Conservation (phyloP, 768 basidiomycete genomes). For the Paxillus rubicundulus region DNA sequence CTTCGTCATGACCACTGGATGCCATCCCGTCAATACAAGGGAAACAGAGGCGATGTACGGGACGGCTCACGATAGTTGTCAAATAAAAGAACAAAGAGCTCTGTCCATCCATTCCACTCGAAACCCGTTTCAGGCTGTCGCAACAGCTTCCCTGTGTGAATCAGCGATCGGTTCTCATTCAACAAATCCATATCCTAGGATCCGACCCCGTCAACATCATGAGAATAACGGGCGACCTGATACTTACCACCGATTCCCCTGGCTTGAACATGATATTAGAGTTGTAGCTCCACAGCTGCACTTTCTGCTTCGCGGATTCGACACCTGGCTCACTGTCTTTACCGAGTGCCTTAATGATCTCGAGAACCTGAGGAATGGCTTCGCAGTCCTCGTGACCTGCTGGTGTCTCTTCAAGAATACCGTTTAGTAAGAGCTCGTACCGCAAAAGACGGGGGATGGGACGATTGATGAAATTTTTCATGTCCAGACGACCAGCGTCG, state of each 20-base stretch:
- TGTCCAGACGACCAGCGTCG: constrained; percentile 78
- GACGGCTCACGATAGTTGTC: constrained; percentile 83
- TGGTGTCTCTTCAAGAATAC: constrained; percentile 74
- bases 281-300: constrained; percentile 86
- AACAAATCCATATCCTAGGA: constrained; percentile 85
- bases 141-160: constrained; percentile 79
- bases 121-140: constrained; percentile 88
- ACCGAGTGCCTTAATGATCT: constrained; percentile 81
- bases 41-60: too few species aligned
- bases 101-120: constrained; percentile 87
- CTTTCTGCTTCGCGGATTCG: constrained; percentile 79
- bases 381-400: constrained; percentile 76
- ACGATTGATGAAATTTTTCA: constrained; percentile 91
- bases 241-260: constrained; percentile 63
- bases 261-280: constrained; percentile 75
- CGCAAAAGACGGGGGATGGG: constrained; percentile 88
- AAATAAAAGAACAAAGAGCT: constrained; percentile 86
- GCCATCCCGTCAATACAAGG: constrained; percentile 10
- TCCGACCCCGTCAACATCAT: constrained; percentile 1
- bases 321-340: constrained; percentile 90
- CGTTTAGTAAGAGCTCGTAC: constrained; percentile 81
- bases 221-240: not conserved
- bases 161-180: constrained; percentile 76
- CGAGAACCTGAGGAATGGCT: constrained; percentile 81
- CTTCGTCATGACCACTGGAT: constrained; percentile 85